Percentiles rank a stretch among this genome's conserved stretches.
These are phyloP conservation scores for Trypanosomatidae sp. DNA, from an alignment of 208 protist genomes.

Conservation along the genomic window DNA sequence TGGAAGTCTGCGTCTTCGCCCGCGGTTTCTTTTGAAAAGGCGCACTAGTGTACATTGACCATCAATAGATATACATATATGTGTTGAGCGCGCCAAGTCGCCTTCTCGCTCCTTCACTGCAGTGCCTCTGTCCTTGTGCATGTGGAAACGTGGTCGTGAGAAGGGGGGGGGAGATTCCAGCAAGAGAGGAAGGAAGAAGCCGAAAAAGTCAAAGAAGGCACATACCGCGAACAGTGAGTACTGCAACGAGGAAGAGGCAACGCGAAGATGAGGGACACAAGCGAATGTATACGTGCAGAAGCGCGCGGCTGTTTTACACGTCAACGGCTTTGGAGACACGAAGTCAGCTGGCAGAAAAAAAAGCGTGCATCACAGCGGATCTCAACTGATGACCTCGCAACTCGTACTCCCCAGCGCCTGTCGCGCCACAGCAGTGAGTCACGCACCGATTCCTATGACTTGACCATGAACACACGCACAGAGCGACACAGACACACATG, in stretches of 20 bases:
- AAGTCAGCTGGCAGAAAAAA: not conserved
- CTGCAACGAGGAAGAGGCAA: not conserved
- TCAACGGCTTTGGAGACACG: not conserved
- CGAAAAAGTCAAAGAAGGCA: not conserved
- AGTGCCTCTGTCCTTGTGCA: not conserved
- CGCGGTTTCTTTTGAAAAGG: slow-evolving; percentile 5
- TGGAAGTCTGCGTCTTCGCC: not conserved
- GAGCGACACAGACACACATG: not conserved
- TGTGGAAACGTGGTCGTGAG: not conserved
- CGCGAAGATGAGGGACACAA: not conserved
- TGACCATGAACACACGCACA: not conserved
- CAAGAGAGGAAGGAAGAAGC: not conserved
- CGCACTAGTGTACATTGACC: slow-evolving; percentile 18
- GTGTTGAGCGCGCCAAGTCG: not conserved
- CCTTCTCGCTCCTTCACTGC: not conserved
- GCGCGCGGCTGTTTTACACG: not conserved
- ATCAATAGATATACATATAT: slow-evolving; percentile 6
- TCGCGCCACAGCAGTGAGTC: not conserved
- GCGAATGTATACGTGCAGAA: not conserved
- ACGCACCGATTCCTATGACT: not conserved
- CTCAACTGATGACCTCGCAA: not conserved
- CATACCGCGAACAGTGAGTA: not conserved
- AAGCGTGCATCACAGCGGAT: not conserved
- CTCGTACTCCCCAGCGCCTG: not conserved
- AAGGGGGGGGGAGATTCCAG: not conserved